A percentile compares a stretch with the other conserved stretches of the same genome.
phyloP scores from a whole-genome alignment of 805 yeast species.

The Ogataea chonburiensis region DNA sequence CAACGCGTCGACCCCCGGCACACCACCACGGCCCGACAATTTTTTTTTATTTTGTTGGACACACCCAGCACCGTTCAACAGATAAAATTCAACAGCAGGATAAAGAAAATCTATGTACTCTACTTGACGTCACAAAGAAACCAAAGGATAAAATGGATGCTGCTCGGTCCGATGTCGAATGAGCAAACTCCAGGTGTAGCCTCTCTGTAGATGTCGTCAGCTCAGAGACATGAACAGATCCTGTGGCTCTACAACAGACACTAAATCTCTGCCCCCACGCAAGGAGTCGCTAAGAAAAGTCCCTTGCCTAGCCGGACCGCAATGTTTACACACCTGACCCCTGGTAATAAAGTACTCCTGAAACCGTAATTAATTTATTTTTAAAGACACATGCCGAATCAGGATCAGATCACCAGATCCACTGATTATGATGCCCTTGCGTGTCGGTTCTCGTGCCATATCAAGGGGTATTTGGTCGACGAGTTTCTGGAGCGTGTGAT shows the following conservation, averaged over 20 bases:
- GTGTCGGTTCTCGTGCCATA: constrained; percentile 55
- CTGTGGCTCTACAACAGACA: too few species aligned
- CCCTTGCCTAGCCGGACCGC: too few species aligned
- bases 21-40: constrained; percentile 11
- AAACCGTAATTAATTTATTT: neutral
- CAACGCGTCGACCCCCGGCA: constrained; percentile 6
- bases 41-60: constrained; percentile 14
- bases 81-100: constrained; percentile 13
- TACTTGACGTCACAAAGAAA: constrained; percentile 12
- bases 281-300: too few species aligned
- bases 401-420: constrained; percentile 26
- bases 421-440: constrained; percentile 75
- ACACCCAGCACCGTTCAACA: constrained; percentile 15
- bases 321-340: too few species aligned
- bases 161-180: neutral
- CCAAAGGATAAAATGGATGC: too few species aligned
- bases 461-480: constrained; percentile 48
- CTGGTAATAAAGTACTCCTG: constrained; percentile 1
- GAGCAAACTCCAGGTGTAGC: too few species aligned
- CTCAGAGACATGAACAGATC: too few species aligned
- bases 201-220: too few species aligned
- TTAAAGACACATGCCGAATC: constrained; percentile 3
- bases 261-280: too few species aligned
- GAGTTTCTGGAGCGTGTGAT: constrained; percentile 35
- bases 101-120: constrained; percentile 6